Evolutionary conservation across 208 protist species (phyloP), one percentile per base, ranked within the genome.

Genomic region (Kentomonas sorsogonicus): DNA sequence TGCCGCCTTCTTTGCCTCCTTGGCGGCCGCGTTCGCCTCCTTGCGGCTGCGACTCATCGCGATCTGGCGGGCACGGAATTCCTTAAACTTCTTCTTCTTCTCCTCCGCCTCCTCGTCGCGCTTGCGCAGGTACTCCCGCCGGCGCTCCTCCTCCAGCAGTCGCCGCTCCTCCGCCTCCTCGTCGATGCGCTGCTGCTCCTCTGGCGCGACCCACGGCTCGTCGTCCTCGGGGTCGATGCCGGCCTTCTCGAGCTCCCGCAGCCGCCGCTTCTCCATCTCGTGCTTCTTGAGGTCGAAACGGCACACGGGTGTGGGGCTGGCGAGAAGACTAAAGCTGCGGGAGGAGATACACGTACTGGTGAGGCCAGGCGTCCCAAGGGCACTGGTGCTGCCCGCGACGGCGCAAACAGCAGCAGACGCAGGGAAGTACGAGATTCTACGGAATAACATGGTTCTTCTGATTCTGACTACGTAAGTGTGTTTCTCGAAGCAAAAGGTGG

Each of bases 241-340:
- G 0, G 84, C 83, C 59, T 72, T 79, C 59, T 89, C 81, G 47
- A 91, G 47, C 46, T 94, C 79, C 16, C 83, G 79, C 16, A 47
- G 50, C n/a, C 74, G 67, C 0, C 83, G 78, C 46, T 84, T 86
- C 63, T 89, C 79, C 74, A 89, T 81, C 58, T 86, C 76, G 52
- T 89, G 76, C 46, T 89, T 45, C 39, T 78, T 76, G 1, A 94
- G 62, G 43, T 94, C 74, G 60, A 94, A 94, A 44, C 66, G 72
- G 7, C 27, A n/a, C 16, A 78, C 30, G 1, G 55, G 31, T 0
- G 69, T 85, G n/a, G 25, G 26, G 20, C 7, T 7, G 33, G 7
- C 33, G n/a, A n/a, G n/a, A n/a, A n/a, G n/a, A n/a, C n/a, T n/a
- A n/a, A n/a, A n/a, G n/a, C n/a, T n/a, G n/a, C n/a, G n/a, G 11